Percentiles rank a stretch among this genome's conserved stretches.
Conservation (phyloP, 306 rosid genomes). For the Cercis canadensis region DNA sequence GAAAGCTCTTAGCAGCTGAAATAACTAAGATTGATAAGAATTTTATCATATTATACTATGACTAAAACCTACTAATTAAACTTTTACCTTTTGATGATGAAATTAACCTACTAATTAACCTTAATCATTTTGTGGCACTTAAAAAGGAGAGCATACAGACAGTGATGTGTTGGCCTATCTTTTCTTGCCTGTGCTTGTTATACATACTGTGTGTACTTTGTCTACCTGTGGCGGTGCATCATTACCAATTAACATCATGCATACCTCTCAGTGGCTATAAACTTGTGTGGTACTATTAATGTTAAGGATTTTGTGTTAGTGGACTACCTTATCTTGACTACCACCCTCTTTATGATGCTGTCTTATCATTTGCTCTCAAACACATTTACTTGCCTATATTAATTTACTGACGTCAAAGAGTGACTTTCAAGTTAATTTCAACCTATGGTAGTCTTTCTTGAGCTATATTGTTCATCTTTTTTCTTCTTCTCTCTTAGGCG, state of each 20-base stretch:
- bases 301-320: conserved; percentile 22
- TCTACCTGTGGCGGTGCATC: conserved; percentile 26
- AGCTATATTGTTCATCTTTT: not conserved
- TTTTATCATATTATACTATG: no score
- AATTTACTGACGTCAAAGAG: not conserved
- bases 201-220: not conserved
- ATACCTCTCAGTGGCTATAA: conserved; percentile 31
- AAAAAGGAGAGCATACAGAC: not conserved
- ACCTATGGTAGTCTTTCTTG: not conserved
- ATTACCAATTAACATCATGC: conserved; percentile 31
- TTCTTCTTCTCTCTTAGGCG: not conserved
- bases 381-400: not conserved
- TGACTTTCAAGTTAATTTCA: no score
- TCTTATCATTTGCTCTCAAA: conserved; percentile 28
- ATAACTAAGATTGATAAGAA: no score
- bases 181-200: not conserved
- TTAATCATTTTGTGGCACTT: no score
- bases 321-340: conserved; percentile 38
- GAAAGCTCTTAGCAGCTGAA: no score
- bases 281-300: conserved; percentile 29
- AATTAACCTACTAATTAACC: no score
- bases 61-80: no score
- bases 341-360: conserved; percentile 33
- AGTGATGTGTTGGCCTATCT: conserved; percentile 10
- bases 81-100: no score